Evolutionary conservation across 2,329 filamentous ascomycete genomes (phyloP).

Genomic region (Ceratocystis papillata): DNA sequence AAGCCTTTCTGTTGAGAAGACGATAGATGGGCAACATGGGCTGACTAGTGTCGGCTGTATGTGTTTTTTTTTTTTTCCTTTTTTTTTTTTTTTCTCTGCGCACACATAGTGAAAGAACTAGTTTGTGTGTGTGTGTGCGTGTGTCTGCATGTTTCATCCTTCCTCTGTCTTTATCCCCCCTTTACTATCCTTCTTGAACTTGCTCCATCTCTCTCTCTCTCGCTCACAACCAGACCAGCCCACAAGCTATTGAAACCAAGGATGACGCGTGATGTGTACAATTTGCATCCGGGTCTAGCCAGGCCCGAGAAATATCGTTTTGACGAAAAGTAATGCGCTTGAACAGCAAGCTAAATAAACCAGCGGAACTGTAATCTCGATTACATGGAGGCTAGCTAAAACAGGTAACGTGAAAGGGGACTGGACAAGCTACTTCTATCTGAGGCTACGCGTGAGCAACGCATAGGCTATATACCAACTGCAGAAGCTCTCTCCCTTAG

Average conservation of each 20-base stretch:
- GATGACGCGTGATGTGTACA: conserved; percentile 6
- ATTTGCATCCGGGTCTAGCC: neutral
- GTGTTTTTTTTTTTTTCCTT: neutral
- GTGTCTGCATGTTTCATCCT: conserved; percentile 4
- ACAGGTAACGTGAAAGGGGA: neutral
- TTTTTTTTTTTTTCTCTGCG: too few species aligned
- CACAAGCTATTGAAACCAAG: conserved; percentile 7
- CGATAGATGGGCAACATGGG: too few species aligned
- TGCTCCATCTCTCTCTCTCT: conserved; percentile 2
- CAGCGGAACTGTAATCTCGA: conserved; percentile 1
- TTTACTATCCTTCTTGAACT: neutral
- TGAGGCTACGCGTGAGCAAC: neutral
- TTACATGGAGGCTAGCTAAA: neutral
- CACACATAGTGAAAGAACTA: neutral
- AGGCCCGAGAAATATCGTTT: neutral
- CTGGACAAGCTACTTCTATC: too few species aligned
- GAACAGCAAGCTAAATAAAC: neutral
- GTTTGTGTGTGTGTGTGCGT: neutral
- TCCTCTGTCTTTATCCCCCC: neutral
- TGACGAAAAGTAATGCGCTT: neutral
- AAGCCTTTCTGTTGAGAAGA: too few species aligned
- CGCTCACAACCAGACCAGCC: neutral
- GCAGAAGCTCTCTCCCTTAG: too few species aligned
- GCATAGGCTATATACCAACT: neutral
- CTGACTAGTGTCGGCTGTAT: neutral